A percentile compares a stretch with the other conserved stretches of the same genome.
phyloP scores from a whole-genome alignment of 768 basidiomycete genomes.

The Leccinum arenicola region DNA sequence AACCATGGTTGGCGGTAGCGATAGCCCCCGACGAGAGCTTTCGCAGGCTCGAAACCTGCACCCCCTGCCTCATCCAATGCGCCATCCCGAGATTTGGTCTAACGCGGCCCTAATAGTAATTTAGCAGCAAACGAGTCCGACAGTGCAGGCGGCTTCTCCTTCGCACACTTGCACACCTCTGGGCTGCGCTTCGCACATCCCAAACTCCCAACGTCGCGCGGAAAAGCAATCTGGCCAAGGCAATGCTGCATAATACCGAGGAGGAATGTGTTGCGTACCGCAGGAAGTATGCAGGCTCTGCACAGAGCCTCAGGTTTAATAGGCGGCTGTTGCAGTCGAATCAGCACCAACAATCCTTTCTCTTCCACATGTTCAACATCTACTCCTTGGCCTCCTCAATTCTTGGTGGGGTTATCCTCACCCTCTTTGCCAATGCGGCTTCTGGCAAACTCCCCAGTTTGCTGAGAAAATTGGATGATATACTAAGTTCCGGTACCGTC shows the following conservation, averaged over 20 bases:
- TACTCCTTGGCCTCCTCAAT: too few relatives aligned
- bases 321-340: neutral
- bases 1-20: too few relatives aligned
- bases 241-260: neutral
- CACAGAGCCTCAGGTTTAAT: neutral
- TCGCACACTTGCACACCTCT: too few relatives aligned
- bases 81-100: too few relatives aligned
- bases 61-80: too few relatives aligned
- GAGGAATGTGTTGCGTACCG: neutral
- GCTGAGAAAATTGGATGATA: slow-evolving; percentile 3
- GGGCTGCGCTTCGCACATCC: too few relatives aligned
- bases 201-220: too few relatives aligned
- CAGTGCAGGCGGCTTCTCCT: too few relatives aligned
- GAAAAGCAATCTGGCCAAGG: neutral
- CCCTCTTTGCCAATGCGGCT: slow-evolving; percentile 10
- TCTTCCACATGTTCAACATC: slow-evolving; percentile 10
- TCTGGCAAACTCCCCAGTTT: slow-evolving; percentile 7
- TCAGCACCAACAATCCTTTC: neutral
- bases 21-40: too few relatives aligned
- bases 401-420: slow-evolving; percentile 1
- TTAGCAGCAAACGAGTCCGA: too few relatives aligned
- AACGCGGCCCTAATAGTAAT: too few relatives aligned
- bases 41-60: too few relatives aligned
- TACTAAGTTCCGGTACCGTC: slow-evolving; percentile 8
- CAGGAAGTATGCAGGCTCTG: neutral